Base-by-base conservation (phyloP, 345 rosid genomes). In the Nasturtium officinale region DNA sequence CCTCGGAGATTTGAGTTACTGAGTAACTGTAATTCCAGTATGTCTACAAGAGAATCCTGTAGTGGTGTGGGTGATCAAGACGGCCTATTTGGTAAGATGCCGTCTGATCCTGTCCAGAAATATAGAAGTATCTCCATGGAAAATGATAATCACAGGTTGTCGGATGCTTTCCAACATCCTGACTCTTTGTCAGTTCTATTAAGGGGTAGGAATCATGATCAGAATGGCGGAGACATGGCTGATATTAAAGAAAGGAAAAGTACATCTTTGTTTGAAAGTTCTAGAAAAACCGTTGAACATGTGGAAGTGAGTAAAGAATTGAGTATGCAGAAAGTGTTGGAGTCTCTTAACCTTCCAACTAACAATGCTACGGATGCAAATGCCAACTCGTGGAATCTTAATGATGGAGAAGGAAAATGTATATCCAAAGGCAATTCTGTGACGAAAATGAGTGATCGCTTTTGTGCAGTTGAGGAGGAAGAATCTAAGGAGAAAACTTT, bases 311-410 rank as follows among this genome's bases (percentile, higher is more conserved):
- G 74, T 38, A 46, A 9, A 69, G 69, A 77, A 42, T 12, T 16
- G 16, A 23, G 29, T 59, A 66, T 69, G 45, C 72, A 46, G 75
- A 37, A 8, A 26, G n/a, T 83, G 55, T 20, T 63, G 54, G 56
- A 29, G 28, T 52, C 55, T 4, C 46, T 62, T 21, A 38, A 43
- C 20, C n/a, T 7, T 28, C 40, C 32, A 25, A 21, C 48, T 54
- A 45, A 54, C 38, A 64, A 23, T 43, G 29, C 58, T 55, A 26
- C 11, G 4, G 43, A 9, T 0, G 16, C n/a, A 25, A 48, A 21
- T 52, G 35, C 29, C 48, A 50, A 37, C 25, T 59, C 43, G 67
- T 62, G 30, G 60, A 52, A 65, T 9, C 40, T 33, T 20, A 65
- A 58, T 42, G 67, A 21, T 40, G 42, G 69, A 54, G 76, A 76